phyloP scores from a whole-genome alignment of 169 alveolate species.

The Plasmodium adleri region DNA sequence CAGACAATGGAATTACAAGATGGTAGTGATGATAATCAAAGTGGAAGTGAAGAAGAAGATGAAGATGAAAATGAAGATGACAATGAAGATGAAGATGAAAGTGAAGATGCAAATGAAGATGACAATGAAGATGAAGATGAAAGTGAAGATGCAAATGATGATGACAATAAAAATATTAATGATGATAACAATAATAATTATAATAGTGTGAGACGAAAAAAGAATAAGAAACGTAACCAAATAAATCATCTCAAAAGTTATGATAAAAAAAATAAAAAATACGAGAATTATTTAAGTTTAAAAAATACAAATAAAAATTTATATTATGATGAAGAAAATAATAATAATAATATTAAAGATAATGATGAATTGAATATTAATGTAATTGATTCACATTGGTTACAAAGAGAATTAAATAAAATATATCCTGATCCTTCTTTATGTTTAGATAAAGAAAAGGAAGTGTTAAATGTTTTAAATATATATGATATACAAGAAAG shows the following conservation, averaged over 20 bases:
- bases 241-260: conserved; percentile 14
- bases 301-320: conserved; percentile 60
- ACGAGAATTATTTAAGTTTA: conserved; percentile 53
- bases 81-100: conserved; percentile 33
- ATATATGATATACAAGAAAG: conserved; percentile 94
- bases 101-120: conserved; percentile 38
- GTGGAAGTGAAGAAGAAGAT: conserved; percentile 77
- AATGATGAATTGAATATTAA: conserved; percentile 78
- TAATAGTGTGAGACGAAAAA: conserved; percentile 45
- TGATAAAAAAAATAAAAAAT: conserved; percentile 80
- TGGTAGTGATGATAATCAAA: conserved; percentile 74
- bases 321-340: not conserved
- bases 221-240: conserved; percentile 21
- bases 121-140: conserved; percentile 78
- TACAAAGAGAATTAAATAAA: conserved; percentile 93
- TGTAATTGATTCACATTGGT: conserved; percentile 96
- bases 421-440: conserved; percentile 87
- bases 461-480: conserved; percentile 85
- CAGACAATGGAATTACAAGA: conserved; percentile 62
- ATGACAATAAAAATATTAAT: conserved; percentile 79
- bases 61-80: conserved; percentile 48
- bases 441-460: conserved; percentile 93
- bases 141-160: conserved; percentile 81
- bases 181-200: conserved; percentile 66
- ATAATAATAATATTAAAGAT: conserved; percentile 12